A percentile compares a stretch with the other conserved stretches of the same genome.
These are phyloP conservation scores for Pseudocohnilembus persalinus DNA, from an alignment of 169 alveolate species.

Conservation along the genomic window DNA sequence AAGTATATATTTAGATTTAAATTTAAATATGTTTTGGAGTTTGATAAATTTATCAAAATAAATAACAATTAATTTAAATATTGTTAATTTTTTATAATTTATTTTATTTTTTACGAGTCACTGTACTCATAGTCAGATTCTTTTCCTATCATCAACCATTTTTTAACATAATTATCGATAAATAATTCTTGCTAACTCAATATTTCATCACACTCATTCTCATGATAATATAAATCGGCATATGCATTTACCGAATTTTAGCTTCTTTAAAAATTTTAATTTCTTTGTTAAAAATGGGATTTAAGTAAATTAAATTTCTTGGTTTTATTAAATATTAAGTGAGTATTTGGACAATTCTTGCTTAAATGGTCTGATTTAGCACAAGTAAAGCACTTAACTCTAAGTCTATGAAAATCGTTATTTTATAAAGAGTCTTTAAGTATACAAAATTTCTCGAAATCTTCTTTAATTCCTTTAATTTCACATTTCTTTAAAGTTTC, in stretches of 20 bases:
- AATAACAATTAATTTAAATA: no score
- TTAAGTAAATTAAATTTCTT: not conserved
- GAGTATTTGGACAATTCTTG: not conserved
- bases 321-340: not conserved
- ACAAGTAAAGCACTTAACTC: not conserved
- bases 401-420: not conserved
- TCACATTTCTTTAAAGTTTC: not conserved
- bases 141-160: not conserved
- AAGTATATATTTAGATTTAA: no score
- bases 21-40: no score
- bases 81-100: no score
- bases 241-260: not conserved
- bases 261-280: not conserved
- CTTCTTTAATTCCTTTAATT: not conserved
- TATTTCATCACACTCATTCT: not conserved
- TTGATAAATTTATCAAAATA: no score
- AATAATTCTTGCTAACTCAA: no score
- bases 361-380: not conserved
- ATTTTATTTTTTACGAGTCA: not conserved
- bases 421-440: not conserved
- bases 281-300: not conserved
- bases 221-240: not conserved
- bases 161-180: not conserved
- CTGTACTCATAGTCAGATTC: not conserved
- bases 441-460: not conserved